Base-by-base conservation (phyloP, 768 basidiomycete species). In the Pleurotus cornucopiae region DNA sequence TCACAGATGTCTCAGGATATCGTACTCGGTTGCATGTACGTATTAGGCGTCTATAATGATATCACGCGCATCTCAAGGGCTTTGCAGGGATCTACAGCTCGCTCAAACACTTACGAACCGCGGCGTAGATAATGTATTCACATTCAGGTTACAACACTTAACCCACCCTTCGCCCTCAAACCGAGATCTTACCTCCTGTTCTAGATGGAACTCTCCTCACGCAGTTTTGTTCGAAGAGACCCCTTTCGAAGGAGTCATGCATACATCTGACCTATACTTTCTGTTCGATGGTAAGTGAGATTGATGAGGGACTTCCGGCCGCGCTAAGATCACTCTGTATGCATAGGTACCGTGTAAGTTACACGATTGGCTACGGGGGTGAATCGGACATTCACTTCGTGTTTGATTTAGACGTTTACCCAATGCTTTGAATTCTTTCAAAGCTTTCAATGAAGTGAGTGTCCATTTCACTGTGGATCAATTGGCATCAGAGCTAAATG, bases 1-100 rank as follows among this genome's bases (percentile, higher is more conserved):
- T 69, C 63, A 44, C 68, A 71, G 1, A 76, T 78, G 61, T 74
- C 73, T 37, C 73, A 73, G 12, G 74, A 78, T 7, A 69, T 72
- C 0, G 63, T 75, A 4, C 77, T 76, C 57, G 70, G 71, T 11
- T 77, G 76, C 72, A 75, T 77, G 76, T 76, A 40, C 2, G 74
- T 54, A 23, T 38, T 2, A 21, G 13, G 14, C 20, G 11, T 4
- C 54, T 51, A 13, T 23, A 18, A 18, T 30, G 14, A 30, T 12
- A 18, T 34, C 44, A 41, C 44, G 7, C 7, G 6, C 30, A 30
- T 6, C 30, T 30, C 30, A 9, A 30, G 6, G 30, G 7, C 30
- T 30, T 30, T n/a, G 5, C 57, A 77, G 76, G 73, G 76, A 77
- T 59, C 72, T 66, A 66, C 70, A 69, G 56, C 59, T 74, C 43